These are phyloP conservation scores for Russula virescens DNA, from an alignment of 768 basidiomycete genomes.

Conservation along the genomic window DNA sequence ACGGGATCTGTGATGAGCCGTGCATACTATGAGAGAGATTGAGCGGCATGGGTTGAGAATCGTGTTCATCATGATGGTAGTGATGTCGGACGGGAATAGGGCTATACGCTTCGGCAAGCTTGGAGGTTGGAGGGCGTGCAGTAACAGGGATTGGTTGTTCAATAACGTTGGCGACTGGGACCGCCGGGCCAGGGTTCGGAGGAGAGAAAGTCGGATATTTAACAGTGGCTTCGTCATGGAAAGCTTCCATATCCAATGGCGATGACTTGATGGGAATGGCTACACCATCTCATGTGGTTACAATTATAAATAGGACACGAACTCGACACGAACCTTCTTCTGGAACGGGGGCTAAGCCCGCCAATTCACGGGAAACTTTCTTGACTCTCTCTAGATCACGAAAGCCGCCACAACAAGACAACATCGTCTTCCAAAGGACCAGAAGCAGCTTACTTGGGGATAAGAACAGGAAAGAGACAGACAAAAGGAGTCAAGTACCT, in stretches of 20 bases:
- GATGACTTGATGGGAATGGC: constrained; percentile 78
- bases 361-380: constrained; percentile 77
- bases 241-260: constrained; percentile 84
- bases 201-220: constrained; percentile 95
- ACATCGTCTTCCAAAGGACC: constrained; percentile 88
- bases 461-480: constrained; percentile 15
- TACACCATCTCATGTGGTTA: constrained; percentile 25
- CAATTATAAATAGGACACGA: not conserved
- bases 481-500: constrained; percentile 43
- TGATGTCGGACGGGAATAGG: constrained; percentile 93
- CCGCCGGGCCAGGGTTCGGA: constrained; percentile 33
- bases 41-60: constrained; percentile 41
- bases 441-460: constrained; percentile 63
- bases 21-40: constrained; percentile 31
- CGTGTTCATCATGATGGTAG: constrained; percentile 80
- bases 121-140: constrained; percentile 42
- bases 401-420: constrained; percentile 90
- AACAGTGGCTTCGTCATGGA: constrained; percentile 83
- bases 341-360: constrained; percentile 57
- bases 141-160: constrained; percentile 26
- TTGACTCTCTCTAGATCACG: constrained; percentile 81
- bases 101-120: constrained; percentile 83
- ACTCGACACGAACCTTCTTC: constrained; percentile 38
- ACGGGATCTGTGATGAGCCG: constrained; percentile 34
- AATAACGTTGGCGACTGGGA: constrained; percentile 32